Evolutionary conservation across 345 rosid genomes (phyloP), one percentile per base, ranked within the genome.

Genomic region (Erucastrum elatum): DNA sequence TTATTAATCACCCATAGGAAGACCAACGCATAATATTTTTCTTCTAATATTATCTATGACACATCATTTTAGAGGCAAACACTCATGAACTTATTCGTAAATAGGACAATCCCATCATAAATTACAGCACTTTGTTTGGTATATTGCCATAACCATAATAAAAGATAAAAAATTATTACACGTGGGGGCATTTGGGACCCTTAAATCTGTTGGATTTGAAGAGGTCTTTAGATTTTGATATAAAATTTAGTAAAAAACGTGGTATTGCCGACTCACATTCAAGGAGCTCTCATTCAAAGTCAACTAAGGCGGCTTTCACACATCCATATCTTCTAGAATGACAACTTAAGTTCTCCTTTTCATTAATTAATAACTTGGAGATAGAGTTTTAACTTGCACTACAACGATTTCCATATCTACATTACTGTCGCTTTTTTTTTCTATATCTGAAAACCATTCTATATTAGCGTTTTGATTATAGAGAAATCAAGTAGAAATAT

Each of bases 231-330:
- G 8, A 39, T 39, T 39, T 6, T n/a, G 65, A 66, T 25, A 56
- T 9, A 58, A 58, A 17, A 21, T 5, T 5, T 25, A 58, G 31
- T 58, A 0, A 65, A 58, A 69, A 71, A 58, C 68, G 55, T 72
- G 81, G 66, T 78, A 53, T 21, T 41, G 53, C 67, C 61, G 62
- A 60, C 74, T 35, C 15, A 67, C 64, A 33, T 1, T 33, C 16
- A 13, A 46, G 11, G 34, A n/a, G 27, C 63, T 35, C 30, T 66
- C 53, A 37, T 74, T 64, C 75, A 30, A 55, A 69, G 83, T 75
- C 83, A 69, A 69, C 75, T 30, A 37, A 0, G 75, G 75, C 83
- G 83, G 83, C 83, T 74, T 63, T 37, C 75, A 80, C 66, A 73
- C 69, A 12, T 66, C 39, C 13, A 0, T 46, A 13, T 61, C 66